Conservation (phyloP, 2,329 filamentous ascomycete genomes). For the Drechslera avenae region DNA sequence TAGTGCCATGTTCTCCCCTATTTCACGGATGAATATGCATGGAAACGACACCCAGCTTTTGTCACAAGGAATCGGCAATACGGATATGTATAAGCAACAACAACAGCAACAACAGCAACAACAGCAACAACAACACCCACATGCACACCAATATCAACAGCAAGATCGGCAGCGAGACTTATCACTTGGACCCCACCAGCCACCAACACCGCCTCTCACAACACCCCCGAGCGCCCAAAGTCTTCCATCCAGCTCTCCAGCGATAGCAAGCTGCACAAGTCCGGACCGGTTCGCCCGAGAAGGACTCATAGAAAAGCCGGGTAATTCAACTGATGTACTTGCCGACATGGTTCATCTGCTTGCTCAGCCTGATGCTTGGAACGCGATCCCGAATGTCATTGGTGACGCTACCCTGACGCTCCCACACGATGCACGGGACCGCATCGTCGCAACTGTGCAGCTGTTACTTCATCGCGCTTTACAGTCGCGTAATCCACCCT, state of each 20-base stretch:
- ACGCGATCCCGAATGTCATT: neutral
- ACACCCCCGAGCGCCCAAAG: slow-evolving; percentile 1
- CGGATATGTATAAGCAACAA: neutral
- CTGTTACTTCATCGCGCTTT: slow-evolving; percentile 6
- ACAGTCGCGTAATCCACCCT: neutral
- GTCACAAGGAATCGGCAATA: neutral
- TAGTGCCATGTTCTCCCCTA: neutral
- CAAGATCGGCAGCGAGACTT: neutral
- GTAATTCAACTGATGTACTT: slow-evolving; percentile 3
- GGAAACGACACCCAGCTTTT: neutral
- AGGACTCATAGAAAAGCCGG: neutral
- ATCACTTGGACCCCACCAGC: neutral
- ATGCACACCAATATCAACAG: too few species aligned
- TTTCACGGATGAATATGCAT: slow-evolving; percentile 2
- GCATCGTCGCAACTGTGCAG: slow-evolving; percentile 9
- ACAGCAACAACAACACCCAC: too few species aligned
- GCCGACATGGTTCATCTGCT: slow-evolving; percentile 7
- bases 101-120: neutral
- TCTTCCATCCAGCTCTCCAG: neutral
- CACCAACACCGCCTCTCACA: slow-evolving; percentile 5
- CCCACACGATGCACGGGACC: slow-evolving; percentile 7
- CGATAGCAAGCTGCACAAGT: neutral
- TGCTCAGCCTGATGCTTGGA: slow-evolving; percentile 3
- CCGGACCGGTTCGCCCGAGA: neutral
- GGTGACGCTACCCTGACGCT: neutral